Conservation (phyloP, 495 filamentous ascomycete genomes). For the Hypoxylon fuscum region DNA sequence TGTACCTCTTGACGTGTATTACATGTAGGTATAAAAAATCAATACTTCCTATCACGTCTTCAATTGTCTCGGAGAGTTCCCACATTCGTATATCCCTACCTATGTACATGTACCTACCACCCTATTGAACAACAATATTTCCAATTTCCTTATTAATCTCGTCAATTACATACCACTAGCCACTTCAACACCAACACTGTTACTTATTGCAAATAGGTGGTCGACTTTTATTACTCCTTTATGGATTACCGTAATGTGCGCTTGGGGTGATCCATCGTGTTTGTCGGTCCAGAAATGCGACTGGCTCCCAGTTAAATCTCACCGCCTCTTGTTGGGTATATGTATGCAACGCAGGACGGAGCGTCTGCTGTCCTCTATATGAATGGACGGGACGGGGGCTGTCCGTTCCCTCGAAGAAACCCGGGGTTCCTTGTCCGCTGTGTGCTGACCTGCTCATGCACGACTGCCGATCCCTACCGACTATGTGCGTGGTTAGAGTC, state of each 20-base stretch:
- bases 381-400: conserved; percentile 32
- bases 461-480: conserved; percentile 42
- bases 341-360: conserved; percentile 12
- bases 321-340: conserved; percentile 37
- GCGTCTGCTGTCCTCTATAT: conserved; percentile 5
- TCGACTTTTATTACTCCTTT: neutral
- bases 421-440: conserved; percentile 39
- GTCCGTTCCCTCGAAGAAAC: conserved; percentile 22
- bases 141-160: too few species aligned
- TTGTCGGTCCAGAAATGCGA: conserved; percentile 6
- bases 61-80: conserved; percentile 36
- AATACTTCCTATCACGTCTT: conserved; percentile 8
- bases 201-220: too few species aligned
- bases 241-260: conserved; percentile 1
- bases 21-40: neutral
- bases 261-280: neutral
- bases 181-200: too few species aligned
- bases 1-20: neutral
- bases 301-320: conserved; percentile 21
- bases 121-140: too few species aligned
- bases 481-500: conserved; percentile 38
- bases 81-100: conserved; percentile 10
- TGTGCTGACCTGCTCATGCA: conserved; percentile 42
- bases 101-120: conserved; percentile 3
- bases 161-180: neutral